phyloP scores from a whole-genome alignment of 2,329 filamentous ascomycete genomes.

The Orbilia quercus region DNA sequence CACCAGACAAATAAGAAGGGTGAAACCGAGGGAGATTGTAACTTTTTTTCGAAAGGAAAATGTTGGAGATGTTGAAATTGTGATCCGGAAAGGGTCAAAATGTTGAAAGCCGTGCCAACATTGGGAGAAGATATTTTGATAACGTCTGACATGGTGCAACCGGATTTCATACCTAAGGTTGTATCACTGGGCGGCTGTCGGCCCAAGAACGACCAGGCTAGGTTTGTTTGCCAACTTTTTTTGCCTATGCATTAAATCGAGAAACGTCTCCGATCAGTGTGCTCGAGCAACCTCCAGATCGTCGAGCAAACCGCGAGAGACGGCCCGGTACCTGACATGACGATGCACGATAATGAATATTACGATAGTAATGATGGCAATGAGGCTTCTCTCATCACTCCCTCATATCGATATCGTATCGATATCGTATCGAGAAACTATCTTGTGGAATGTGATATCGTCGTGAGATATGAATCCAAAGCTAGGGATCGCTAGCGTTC shows the following conservation, averaged over 20 bases:
- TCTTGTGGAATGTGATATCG: conserved; percentile 16
- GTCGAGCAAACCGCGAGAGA: neutral
- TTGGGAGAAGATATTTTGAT: conserved; percentile 8
- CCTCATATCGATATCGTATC: conserved; percentile 11
- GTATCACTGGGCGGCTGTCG: conserved; percentile 24
- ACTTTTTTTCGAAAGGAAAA: neutral
- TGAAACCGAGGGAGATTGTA: neutral
- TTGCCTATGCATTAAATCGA: conserved; percentile 23
- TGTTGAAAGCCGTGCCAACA: conserved; percentile 16
- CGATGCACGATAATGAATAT: too few species aligned
- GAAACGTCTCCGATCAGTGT: neutral
- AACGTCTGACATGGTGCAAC: conserved; percentile 13
- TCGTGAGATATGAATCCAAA: conserved; percentile 10
- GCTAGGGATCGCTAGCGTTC: conserved; percentile 31
- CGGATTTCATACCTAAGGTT: conserved; percentile 22
- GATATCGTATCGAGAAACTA: neutral
- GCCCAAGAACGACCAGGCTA: conserved; percentile 7
- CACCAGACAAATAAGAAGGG: neutral
- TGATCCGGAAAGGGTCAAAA: conserved; percentile 1
- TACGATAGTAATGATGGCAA: neutral
- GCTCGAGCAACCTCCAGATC: neutral
- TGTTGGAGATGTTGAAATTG: conserved; percentile 14
- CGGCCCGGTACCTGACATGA: conserved; percentile 7
- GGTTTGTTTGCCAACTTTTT: conserved; percentile 46
- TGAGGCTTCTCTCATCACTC: neutral